Evolutionary conservation across 345 rosid species (phyloP).

Genomic region (Anacardium occidentale): DNA sequence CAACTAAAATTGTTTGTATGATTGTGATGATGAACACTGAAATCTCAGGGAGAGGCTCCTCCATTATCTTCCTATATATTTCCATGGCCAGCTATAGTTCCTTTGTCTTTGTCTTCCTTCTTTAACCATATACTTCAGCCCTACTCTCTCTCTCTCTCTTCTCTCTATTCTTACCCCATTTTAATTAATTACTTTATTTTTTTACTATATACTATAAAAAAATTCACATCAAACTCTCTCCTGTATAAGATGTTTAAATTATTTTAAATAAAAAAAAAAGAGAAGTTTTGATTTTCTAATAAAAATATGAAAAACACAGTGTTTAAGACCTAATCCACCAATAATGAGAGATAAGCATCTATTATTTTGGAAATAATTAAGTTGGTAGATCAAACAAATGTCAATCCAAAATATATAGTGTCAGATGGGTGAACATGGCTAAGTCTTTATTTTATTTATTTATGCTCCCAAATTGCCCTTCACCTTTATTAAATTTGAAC

Average conservation of each 20-base stretch:
- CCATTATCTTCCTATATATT: conserved; percentile 14
- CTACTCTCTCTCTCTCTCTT: neutral
- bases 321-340: conserved; percentile 20
- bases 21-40: conserved; percentile 21
- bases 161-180: too few species aligned
- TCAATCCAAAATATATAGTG: conserved; percentile 18
- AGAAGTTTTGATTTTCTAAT: too few species aligned
- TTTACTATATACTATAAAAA: too few species aligned
- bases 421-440: neutral
- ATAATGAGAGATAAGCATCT: conserved; percentile 1
- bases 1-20: conserved; percentile 7
- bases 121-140: too few species aligned
- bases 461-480: neutral
- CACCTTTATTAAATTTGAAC: neutral
- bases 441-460: too few species aligned
- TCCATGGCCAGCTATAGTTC: conserved; percentile 24
- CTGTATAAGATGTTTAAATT: too few species aligned
- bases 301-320: too few species aligned
- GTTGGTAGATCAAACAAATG: conserved; percentile 27
- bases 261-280: too few species aligned
- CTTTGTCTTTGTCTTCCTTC: conserved; percentile 17
- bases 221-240: too few species aligned
- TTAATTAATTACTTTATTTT: too few species aligned
- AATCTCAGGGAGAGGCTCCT: neutral
- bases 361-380: neutral